Evolutionary conservation across 192 early-diverging fungal species (phyloP).

Genomic region (Neocallimastix lanati): DNA sequence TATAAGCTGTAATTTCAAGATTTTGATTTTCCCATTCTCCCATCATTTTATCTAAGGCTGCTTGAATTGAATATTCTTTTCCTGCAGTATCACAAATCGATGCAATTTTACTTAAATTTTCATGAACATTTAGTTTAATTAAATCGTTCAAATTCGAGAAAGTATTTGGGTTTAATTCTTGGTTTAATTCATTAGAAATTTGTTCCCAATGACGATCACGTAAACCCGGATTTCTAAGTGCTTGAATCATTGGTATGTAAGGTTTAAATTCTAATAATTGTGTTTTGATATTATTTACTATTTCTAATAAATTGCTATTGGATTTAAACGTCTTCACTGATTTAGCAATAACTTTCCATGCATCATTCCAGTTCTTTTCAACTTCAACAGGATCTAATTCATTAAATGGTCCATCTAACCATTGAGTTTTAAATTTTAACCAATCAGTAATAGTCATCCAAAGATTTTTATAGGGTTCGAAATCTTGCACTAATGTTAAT

Average conservation of each 20-base stretch:
- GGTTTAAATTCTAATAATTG: constrained; percentile 46
- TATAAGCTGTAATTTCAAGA: constrained; percentile 33
- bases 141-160: constrained; percentile 25
- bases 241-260: constrained; percentile 36
- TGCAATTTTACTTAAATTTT: constrained; percentile 27
- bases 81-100: constrained; percentile 39
- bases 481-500: constrained; percentile 21
- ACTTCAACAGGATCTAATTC: constrained; percentile 36
- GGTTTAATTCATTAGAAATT: constrained; percentile 26
- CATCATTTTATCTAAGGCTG: constrained; percentile 39
- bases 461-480: constrained; percentile 34
- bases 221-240: constrained; percentile 39
- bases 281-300: constrained; percentile 19
- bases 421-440: constrained; percentile 32
- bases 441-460: constrained; percentile 36
- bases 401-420: constrained; percentile 31
- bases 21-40: constrained; percentile 28
- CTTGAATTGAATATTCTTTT: constrained; percentile 43
- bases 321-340: constrained; percentile 32
- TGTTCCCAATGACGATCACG: constrained; percentile 37
- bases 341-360: constrained; percentile 33
- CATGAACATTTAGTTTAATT: constrained; percentile 29
- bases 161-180: constrained; percentile 24
- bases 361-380: constrained; percentile 32
- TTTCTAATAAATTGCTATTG: not conserved